Evolutionary conservation across 2,329 filamentous ascomycete genomes (phyloP), one percentile per base, ranked within the genome.

Genomic region (Aplosporella prunicola): DNA sequence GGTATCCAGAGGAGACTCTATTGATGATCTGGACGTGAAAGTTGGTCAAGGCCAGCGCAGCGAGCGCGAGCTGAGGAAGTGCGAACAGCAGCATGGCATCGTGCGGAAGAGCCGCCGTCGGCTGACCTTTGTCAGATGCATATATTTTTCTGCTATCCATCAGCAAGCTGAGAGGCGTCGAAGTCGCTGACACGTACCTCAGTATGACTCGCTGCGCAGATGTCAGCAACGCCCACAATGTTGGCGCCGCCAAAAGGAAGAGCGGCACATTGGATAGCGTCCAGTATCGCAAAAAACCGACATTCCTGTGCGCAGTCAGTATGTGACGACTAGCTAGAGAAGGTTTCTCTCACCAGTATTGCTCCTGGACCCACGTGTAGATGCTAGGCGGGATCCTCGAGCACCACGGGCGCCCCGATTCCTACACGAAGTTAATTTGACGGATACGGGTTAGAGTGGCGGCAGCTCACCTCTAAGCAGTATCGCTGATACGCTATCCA

Each of bases 11-110:
- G 2, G 85, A 81, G 11, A 98, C 71, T 16, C 91, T 76, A 29
- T 82, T 93, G 51, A 96, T 81, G 48, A 98, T 93, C 60, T 98
- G 91, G 17, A 95, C 82, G 55, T 98, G 91, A 53, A 93, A 93
- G 45, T 67, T 85, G 9, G 80, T 85, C 14, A 88, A 60, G 14
- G 86, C 83, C 42, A 89, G 58, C 2, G 74, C 43, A 2, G 81
- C 79, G 13, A 98, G 67, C 3, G 88, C 40, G 1, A 82, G 59
- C 58, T 98, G 89, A 4, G 76, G 73, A 3, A 79, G 60, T 1
- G 85, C 85, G 43, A 94, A 35, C 24, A 26, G 24, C 25, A 25
- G 24, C n/a, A 35, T n/a, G n/a, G n/a, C n/a, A n/a, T n/a, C n/a
- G n/a, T n/a, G n/a, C n/a, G n/a, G n/a, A n/a, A n/a, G n/a, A n/a